Evolutionary conservation across 176 grass and related monocot genomes (phyloP).

Genomic region (Hyparrhenia diplandra): DNA sequence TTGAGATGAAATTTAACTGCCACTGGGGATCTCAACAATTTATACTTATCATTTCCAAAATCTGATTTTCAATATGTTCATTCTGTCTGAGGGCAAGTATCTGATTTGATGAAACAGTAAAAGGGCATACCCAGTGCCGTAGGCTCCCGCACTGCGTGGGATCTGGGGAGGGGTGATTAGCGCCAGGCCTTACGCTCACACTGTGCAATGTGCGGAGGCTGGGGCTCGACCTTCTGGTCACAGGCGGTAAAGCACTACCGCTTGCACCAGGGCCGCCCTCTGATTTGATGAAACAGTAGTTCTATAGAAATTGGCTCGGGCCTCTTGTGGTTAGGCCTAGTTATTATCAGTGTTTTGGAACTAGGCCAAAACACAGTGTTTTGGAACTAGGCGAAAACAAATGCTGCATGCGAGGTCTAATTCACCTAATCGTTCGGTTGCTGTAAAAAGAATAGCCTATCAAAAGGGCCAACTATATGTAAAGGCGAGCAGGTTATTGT

Average conservation of each 20-base stretch:
- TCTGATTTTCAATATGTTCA: neutral
- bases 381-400: neutral
- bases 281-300: neutral
- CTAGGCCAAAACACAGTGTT: too few species aligned
- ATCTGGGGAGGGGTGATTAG: too few species aligned
- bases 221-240: too few species aligned
- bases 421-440: neutral
- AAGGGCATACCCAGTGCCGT: too few species aligned
- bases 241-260: too few species aligned
- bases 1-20: neutral
- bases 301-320: neutral
- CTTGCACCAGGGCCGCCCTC: too few species aligned
- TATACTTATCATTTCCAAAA: neutral
- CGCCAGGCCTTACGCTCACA: too few species aligned
- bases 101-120: too few species aligned
- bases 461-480: neutral
- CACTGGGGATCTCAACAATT: neutral
- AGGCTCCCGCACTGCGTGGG: too few species aligned
- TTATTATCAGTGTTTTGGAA: too few species aligned
- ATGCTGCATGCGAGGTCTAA: neutral
- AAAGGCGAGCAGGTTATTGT: neutral
- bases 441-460: neutral
- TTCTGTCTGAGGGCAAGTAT: neutral
- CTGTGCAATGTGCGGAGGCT: too few species aligned
- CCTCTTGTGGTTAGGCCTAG: neutral